Conservation (phyloP, 1,139 yeast species). For the Kluyveromyces marxianus region DNA sequence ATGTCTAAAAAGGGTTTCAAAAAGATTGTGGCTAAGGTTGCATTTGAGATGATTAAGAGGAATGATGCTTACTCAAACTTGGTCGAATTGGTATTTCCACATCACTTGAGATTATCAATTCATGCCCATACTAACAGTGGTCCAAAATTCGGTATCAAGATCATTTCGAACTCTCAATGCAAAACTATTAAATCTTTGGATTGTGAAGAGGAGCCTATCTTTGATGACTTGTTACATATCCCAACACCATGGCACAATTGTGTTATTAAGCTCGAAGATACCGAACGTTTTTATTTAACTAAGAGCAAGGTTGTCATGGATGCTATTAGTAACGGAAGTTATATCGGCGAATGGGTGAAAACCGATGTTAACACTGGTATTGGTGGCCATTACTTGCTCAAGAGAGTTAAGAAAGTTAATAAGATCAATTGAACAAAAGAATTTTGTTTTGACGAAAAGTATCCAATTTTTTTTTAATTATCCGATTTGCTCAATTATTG, state of each 20-base stretch:
- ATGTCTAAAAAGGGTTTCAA: constrained; percentile 44
- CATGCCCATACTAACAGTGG: constrained; percentile 54
- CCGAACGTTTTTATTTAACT: constrained; percentile 27
- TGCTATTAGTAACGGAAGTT: constrained; percentile 30
- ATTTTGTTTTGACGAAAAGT: neutral
- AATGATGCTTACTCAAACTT: constrained; percentile 59
- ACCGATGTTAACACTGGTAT: constrained; percentile 24
- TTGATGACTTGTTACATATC: constrained; percentile 47
- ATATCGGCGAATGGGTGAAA: constrained; percentile 30
- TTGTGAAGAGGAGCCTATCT: constrained; percentile 34
- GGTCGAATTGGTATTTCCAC: constrained; percentile 53
- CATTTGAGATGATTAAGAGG: constrained; percentile 57
- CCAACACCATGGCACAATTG: constrained; percentile 66
- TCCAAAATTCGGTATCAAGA: constrained; percentile 50
- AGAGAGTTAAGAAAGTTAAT: constrained; percentile 3
- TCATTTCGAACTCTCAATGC: constrained; percentile 41
- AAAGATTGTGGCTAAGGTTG: constrained; percentile 44
- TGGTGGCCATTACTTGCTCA: constrained; percentile 29
- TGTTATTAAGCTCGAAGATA: constrained; percentile 38
- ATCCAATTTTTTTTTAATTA: neutral
- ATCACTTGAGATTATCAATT: constrained; percentile 50
- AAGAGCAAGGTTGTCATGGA: constrained; percentile 31
- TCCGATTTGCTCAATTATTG: neutral
- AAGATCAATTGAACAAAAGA: neutral
- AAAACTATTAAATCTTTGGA: constrained; percentile 33